A percentile compares a stretch with the other conserved stretches of the same genome.
Conservation (phyloP, 345 rosid genomes). For the Hypericum perforatum region DNA sequence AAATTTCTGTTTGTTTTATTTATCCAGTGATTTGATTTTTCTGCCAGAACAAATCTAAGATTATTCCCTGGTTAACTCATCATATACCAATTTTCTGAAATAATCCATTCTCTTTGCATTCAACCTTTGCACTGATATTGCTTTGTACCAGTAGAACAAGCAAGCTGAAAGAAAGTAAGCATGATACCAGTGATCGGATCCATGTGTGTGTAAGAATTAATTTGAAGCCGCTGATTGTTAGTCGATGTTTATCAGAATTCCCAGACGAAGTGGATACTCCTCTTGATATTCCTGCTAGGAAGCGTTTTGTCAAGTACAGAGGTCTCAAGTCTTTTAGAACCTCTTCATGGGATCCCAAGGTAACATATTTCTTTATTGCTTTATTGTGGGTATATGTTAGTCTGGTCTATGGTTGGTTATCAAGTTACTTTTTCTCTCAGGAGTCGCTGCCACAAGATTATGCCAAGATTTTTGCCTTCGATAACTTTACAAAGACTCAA, state of each 20-base stretch:
- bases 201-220: not conserved
- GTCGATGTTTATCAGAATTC: slow-evolving; percentile 44
- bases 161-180: no score
- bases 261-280: slow-evolving; percentile 98
- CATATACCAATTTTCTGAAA: no score
- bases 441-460: slow-evolving; percentile 90
- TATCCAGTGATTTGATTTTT: not conserved
- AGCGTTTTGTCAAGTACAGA: slow-evolving; percentile 83
- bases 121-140: no score
- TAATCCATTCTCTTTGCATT: no score
- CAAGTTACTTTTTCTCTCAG: slow-evolving; percentile 33
- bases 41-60: no score
- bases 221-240: not conserved
- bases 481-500: slow-evolving; percentile 68
- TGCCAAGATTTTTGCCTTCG: slow-evolving; percentile 87
- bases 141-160: no score
- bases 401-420: not conserved
- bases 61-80: no score
- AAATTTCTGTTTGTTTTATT: not conserved
- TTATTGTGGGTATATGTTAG: no score
- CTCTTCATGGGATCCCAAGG: slow-evolving; percentile 93
- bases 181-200: not conserved
- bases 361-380: slow-evolving; percentile 16
- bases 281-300: slow-evolving; percentile 72
- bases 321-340: slow-evolving; percentile 94